Evolutionary conservation across 192 early-diverging fungal species (phyloP).

Genomic region (Obelidium mucronatum): DNA sequence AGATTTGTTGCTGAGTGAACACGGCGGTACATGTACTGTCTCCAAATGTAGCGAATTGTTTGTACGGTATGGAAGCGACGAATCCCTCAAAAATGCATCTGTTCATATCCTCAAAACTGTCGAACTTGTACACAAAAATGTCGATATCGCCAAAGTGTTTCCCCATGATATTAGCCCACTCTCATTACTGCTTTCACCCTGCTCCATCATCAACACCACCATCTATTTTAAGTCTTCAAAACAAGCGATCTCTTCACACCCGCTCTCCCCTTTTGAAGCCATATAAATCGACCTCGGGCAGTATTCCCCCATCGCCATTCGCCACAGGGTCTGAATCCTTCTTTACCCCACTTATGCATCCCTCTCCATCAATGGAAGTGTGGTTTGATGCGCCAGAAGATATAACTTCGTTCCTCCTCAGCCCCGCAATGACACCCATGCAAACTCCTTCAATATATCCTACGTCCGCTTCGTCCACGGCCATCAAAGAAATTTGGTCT

Average conservation of each 20-base stretch:
- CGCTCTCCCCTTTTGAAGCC: not conserved
- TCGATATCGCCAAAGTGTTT: not conserved
- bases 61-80: too few species aligned
- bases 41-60: too few species aligned
- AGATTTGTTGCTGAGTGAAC: slow-evolving; percentile 26
- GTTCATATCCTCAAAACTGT: slow-evolving; percentile 13
- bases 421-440: slow-evolving; percentile 43
- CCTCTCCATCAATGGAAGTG: slow-evolving; percentile 31
- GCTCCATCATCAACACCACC: slow-evolving; percentile 40
- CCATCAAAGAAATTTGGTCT: not conserved
- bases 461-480: too few species aligned
- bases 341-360: slow-evolving; percentile 4
- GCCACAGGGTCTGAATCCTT: slow-evolving; percentile 9
- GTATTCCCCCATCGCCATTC: not conserved
- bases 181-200: slow-evolving; percentile 22
- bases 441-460: too few species aligned
- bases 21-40: slow-evolving; percentile 16
- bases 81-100: too few species aligned
- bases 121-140: not conserved
- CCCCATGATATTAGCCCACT: slow-evolving; percentile 10
- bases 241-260: not conserved
- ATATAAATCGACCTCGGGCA: not conserved
- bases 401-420: slow-evolving; percentile 3
- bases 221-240: not conserved
- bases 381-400: slow-evolving; percentile 56